Conservation (phyloP, 73 alveolate species). For the Breviolum minutum region DNA sequence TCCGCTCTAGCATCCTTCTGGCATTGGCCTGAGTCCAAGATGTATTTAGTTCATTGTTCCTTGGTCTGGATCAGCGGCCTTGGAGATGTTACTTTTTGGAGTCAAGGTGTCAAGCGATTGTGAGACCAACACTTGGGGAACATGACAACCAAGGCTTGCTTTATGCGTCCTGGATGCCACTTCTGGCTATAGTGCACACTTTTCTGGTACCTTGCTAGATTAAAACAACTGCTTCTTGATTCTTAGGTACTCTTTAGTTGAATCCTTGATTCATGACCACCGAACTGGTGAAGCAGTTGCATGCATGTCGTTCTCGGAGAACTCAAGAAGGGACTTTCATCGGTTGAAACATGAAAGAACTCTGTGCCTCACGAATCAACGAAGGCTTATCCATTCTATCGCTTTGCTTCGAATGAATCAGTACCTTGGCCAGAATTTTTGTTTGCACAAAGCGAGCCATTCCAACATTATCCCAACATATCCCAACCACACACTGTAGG, state of each 20-base stretch:
- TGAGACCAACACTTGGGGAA: background rate
- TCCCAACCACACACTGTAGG: no score
- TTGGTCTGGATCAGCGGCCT: background rate
- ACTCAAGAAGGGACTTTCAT: no score
- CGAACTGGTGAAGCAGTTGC: no score
- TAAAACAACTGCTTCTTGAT: background rate
- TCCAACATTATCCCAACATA: no score
- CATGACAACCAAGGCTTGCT: slow-evolving; percentile 6
- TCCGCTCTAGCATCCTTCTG: slow-evolving; percentile 23
- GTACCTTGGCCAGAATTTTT: background rate
- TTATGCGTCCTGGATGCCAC: slow-evolving; percentile 67
- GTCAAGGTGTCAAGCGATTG: background rate
- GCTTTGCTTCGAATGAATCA: background rate
- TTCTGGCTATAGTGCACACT: slow-evolving; percentile 60
- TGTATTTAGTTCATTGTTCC: slow-evolving; percentile 59
- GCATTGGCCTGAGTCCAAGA: slow-evolving; percentile 6
- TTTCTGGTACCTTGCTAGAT: background rate
- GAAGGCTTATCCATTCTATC: slow-evolving; percentile 43
- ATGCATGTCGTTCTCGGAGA: no score
- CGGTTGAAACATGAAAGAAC: no score
- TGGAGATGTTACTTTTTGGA: background rate
- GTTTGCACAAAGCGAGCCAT: no score
- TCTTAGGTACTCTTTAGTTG: no score
- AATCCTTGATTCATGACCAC: no score
- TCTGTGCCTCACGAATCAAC: background rate